Conservation (phyloP, 106 monocot species). For the Dactylorhiza incarnata region DNA sequence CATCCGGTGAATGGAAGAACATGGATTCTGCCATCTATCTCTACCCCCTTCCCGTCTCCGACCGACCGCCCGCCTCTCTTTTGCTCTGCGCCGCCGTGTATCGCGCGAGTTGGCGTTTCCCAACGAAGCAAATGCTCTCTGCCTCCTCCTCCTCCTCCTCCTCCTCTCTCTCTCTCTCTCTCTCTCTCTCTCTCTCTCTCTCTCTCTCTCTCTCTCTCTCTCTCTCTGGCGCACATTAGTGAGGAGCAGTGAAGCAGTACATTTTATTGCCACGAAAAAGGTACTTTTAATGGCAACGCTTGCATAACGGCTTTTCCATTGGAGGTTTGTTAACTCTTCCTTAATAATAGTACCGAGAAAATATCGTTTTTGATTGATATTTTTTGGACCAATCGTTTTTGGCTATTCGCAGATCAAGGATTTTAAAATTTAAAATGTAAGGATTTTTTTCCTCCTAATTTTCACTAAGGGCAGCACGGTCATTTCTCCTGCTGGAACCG, state of each 20-base stretch:
- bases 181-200: constrained; percentile 2
- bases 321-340: neutral
- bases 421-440: too few relatives aligned
- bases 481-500: too few relatives aligned
- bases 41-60: neutral
- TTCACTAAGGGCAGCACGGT: too few relatives aligned
- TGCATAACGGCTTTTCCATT: neutral
- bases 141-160: too few relatives aligned
- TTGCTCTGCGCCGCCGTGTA: neutral
- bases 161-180: neutral
- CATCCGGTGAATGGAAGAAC: neutral
- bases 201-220: neutral
- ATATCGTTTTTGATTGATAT: too few relatives aligned
- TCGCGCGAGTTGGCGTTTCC: neutral
- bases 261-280: neutral
- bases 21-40: constrained; percentile 1
- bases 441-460: too few relatives aligned
- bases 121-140: neutral
- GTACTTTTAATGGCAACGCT: neutral
- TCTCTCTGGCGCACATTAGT: neutral
- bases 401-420: too few relatives aligned
- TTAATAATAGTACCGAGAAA: neutral
- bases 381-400: too few relatives aligned
- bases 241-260: neutral
- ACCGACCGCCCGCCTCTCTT: neutral